These are phyloP conservation scores for Rubia balearica DNA, from an alignment of 305 asterid species.

Conservation along the genomic window DNA sequence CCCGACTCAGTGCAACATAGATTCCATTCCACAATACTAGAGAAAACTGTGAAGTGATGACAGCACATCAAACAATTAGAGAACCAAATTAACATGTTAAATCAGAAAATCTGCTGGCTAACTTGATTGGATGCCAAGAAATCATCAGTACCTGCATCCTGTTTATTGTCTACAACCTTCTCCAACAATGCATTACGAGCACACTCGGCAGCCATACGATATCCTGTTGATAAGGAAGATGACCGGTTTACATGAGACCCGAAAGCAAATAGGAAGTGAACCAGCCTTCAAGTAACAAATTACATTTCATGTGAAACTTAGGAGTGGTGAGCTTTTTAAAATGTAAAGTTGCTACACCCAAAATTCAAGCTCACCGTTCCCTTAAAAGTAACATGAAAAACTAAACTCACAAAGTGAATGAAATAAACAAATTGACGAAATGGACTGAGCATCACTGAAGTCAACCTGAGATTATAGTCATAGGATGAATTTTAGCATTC, in stretches of 20 bases:
- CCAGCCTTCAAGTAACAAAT: not conserved
- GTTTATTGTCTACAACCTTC: conserved; percentile 69
- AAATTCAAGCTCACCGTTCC: not conserved
- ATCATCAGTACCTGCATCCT: conserved; percentile 50
- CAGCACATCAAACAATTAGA: not conserved
- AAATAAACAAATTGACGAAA: not conserved
- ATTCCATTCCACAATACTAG: too few relatives aligned
- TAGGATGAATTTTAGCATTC: conserved; percentile 81
- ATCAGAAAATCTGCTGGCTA: not conserved
- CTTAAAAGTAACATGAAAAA: not conserved
- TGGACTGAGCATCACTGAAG: not conserved
- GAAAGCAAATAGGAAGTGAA: not conserved
- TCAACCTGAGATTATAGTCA: conserved; percentile 77
- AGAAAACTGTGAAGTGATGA: not conserved
- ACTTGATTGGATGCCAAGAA: not conserved
- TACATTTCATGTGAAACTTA: not conserved
- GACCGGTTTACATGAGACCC: not conserved
- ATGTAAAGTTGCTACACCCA: not conserved
- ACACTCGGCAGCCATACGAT: conserved; percentile 85
- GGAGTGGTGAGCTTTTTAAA: not conserved
- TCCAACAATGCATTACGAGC: conserved; percentile 70
- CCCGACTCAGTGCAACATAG: too few relatives aligned
- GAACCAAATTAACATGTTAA: not conserved
- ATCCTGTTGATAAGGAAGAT: conserved; percentile 36
- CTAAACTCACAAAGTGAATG: not conserved